Percentiles rank a stretch among this genome's conserved stretches.
Evolutionary conservation across 768 basidiomycete genomes (phyloP).

Genomic region (Tricholoma terreum): DNA sequence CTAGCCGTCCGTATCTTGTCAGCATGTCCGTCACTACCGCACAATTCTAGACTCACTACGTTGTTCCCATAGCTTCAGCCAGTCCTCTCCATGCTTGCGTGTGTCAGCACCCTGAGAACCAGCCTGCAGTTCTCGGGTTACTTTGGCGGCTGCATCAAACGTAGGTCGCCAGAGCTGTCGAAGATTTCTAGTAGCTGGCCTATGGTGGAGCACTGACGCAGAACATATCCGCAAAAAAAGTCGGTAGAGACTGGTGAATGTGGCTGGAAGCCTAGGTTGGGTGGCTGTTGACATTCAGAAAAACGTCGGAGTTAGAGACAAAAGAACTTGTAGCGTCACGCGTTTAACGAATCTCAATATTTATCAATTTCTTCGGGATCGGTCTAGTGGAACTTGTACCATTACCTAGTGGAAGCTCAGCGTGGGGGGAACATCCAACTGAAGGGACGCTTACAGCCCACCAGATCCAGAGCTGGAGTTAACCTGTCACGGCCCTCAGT

Average conservation of each 20-base stretch:
- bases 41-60: slow-evolving; percentile 41
- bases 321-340: too few species aligned
- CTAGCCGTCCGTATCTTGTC: slow-evolving; percentile 31
- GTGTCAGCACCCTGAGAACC: slow-evolving; percentile 19
- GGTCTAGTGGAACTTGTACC: too few species aligned
- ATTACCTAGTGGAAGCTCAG: too few species aligned
- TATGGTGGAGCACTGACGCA: slow-evolving; percentile 56
- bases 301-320: neutral
- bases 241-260: slow-evolving; percentile 58
- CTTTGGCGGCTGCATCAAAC: slow-evolving; percentile 49
- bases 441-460: neutral
- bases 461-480: neutral
- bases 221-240: slow-evolving; percentile 55
- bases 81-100: slow-evolving; percentile 31
- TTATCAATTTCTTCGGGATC: too few species aligned
- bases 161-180: slow-evolving; percentile 50
- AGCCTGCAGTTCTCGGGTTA: slow-evolving; percentile 39
- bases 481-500: too few species aligned
- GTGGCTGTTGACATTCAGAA: neutral
- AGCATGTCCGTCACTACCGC: neutral
- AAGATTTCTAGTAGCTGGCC: slow-evolving; percentile 39
- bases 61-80: slow-evolving; percentile 53
- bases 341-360: too few species aligned
- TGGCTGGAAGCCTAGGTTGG: slow-evolving; percentile 23
- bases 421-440: neutral